Base-by-base conservation (phyloP, 2,329 filamentous ascomycete species). In the Colletotrichum sp. region DNA sequence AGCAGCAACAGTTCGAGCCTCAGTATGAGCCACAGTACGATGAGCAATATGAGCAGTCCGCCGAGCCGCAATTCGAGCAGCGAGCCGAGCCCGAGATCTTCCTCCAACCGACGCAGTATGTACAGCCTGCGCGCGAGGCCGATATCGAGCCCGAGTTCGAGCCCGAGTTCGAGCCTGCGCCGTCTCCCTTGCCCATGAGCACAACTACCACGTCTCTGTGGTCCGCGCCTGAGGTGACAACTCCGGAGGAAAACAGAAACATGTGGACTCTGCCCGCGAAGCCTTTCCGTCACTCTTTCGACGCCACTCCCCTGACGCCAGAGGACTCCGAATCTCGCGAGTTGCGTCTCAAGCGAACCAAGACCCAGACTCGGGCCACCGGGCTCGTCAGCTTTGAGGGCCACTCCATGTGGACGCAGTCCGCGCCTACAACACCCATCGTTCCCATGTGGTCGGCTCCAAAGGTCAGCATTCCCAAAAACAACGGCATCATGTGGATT, bases 1-100 rank as follows among this genome's bases (percentile, higher is more conserved):
- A 55, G 10, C 65, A 55, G 65, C 28, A 55, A n/a, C n/a, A 63
- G 28, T 48, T 30, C 34, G 32, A 69, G 34, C 68, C 32, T 26
- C 68, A 70, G 36, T 66, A 32, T n/a, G 65, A 68, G 26, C 28
- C 65, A 22, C 63, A 52, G 24, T 66, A 66, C 63, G 24, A 52
- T 16, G 22, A 26, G 22, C 63, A 48, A 5, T 68, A 68, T 30
- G 39, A 68, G 44, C 65, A 68, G 72, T 12, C 62, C 64, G 65
- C 77, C 78, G 69, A 75, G 78, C 28, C 77, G 75, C 59, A 75
- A 73, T 5, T 68, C 69, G 26, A 48, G 26, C 24, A 48, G 18
- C 24, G 10, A 60, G 26, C 48, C 36, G 57, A 78, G 68, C 72
- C 76, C 72, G 68, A 76, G 73, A 68, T 70, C 65, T 24, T 68